Evolutionary conservation across 1,284 basidiomycete species (phyloP).

Genomic region (Ganoderma sinense): DNA sequence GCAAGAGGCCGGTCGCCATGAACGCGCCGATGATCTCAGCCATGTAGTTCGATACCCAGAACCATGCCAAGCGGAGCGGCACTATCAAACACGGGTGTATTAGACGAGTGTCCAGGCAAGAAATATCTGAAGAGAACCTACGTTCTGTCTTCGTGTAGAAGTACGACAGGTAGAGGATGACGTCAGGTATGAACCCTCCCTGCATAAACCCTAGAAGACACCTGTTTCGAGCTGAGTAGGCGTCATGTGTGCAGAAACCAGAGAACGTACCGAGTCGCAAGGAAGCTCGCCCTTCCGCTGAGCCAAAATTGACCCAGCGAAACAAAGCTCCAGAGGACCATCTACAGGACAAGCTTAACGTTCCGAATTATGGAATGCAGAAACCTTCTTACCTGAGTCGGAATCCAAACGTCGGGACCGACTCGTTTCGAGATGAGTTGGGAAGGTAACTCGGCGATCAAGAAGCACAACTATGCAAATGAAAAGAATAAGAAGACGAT

Average conservation of each 20-base stretch:
- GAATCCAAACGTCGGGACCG: conserved; percentile 78
- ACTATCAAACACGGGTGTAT: conserved; percentile 38
- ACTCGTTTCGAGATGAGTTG: conserved; percentile 76
- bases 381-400: conserved; percentile 56
- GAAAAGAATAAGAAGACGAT: conserved; percentile 38
- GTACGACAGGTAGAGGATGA: conserved; percentile 74
- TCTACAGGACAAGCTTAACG: conserved; percentile 41
- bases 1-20: conserved; percentile 69
- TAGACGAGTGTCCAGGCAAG: not conserved
- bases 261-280: conserved; percentile 44
- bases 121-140: conserved; percentile 19
- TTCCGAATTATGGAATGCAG: conserved; percentile 3
- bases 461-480: conserved; percentile 54
- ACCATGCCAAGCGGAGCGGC: conserved; percentile 69
- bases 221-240: conserved; percentile 19
- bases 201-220: conserved; percentile 56
- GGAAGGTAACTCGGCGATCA: conserved; percentile 73
- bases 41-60: conserved; percentile 71
- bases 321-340: conserved; percentile 63
- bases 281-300: conserved; percentile 60
- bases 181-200: conserved; percentile 70
- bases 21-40: conserved; percentile 65
- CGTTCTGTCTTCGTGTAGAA: conserved; percentile 73
- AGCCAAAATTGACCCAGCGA: conserved; percentile 73
- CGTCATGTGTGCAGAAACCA: conserved; percentile 46